Conservation (phyloP, 768 basidiomycete genomes). For the Daedaleopsis nitida region DNA sequence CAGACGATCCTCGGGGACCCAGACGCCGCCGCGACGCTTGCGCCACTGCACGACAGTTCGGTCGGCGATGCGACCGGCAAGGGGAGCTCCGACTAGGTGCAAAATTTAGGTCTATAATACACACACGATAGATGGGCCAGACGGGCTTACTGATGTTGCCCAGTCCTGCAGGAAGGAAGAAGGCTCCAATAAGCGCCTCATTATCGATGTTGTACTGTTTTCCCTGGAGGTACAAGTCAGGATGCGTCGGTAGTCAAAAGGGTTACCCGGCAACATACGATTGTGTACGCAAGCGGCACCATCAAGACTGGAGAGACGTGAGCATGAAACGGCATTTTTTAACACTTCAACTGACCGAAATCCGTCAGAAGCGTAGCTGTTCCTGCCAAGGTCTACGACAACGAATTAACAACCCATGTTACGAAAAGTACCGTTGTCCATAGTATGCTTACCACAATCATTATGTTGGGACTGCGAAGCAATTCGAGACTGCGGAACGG, state of each 20-base stretch:
- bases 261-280: conserved; percentile 43
- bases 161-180: conserved; percentile 60
- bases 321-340: background rate
- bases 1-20: conserved; percentile 73
- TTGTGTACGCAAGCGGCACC: conserved; percentile 65
- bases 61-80: conserved; percentile 64
- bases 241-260: background rate
- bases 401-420: background rate
- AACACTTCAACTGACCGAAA: conserved; percentile 35
- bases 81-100: conserved; percentile 55
- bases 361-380: conserved; percentile 30
- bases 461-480: conserved; percentile 60
- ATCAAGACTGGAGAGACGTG: conserved; percentile 38
- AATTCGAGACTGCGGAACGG: conserved; percentile 54
- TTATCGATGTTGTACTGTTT: conserved; percentile 55
- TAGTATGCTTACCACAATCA: conserved; percentile 47
- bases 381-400: conserved; percentile 44
- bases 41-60: conserved; percentile 49
- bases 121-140: background rate
- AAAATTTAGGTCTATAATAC: background rate
- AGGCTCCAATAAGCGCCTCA: conserved; percentile 58
- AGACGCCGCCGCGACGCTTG: conserved; percentile 50
- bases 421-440: background rate
- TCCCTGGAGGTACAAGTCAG: conserved; percentile 43
- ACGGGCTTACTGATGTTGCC: conserved; percentile 55